These are phyloP conservation scores for Colletotrichum eleusines DNA, from an alignment of 2,329 filamentous ascomycete species.

Conservation along the genomic window DNA sequence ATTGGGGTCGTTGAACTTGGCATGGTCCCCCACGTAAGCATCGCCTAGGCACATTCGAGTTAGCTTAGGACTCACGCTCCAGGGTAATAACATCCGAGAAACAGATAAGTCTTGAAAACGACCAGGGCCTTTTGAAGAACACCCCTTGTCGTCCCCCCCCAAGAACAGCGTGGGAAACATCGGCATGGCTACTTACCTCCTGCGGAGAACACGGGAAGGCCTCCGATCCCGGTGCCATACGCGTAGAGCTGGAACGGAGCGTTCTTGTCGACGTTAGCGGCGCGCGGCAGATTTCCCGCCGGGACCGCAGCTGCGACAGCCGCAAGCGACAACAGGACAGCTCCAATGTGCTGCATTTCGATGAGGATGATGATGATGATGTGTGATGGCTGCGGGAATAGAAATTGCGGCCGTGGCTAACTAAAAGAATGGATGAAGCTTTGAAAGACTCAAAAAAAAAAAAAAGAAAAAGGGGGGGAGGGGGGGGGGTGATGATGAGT, in stretches of 20 bases:
- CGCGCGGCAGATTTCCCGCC: slow-evolving; percentile 23
- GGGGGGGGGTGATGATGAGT: slow-evolving; percentile 8
- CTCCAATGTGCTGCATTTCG: slow-evolving; percentile 17
- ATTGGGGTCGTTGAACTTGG: slow-evolving; percentile 29
- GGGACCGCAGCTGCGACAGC: slow-evolving; percentile 30
- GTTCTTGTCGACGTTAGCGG: slow-evolving; percentile 18
- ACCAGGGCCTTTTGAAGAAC: too few species aligned
- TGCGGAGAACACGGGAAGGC: slow-evolving; percentile 45
- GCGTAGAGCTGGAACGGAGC: slow-evolving; percentile 46
- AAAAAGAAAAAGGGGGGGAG: too few species aligned
- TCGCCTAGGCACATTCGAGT: slow-evolving; percentile 10
- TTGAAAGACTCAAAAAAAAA: slow-evolving; percentile 8
- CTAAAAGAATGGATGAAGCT: slow-evolving; percentile 22
- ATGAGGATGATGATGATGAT: too few species aligned
- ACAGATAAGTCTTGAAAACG: neutral
- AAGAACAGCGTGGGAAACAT: too few species aligned
- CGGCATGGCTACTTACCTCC: slow-evolving; percentile 45
- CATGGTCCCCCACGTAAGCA: slow-evolving; percentile 28
- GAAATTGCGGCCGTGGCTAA: neutral
- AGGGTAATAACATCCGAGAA: neutral
- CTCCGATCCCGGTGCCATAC: slow-evolving; percentile 46
- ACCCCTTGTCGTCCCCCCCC: too few species aligned
- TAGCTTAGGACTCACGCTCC: neutral
- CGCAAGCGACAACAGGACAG: slow-evolving; percentile 27
- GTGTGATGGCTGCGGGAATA: neutral